Evolutionary conservation across 2,329 filamentous ascomycete genomes (phyloP), one percentile per base, ranked within the genome.

Genomic region (Harringtonia aguacate): DNA sequence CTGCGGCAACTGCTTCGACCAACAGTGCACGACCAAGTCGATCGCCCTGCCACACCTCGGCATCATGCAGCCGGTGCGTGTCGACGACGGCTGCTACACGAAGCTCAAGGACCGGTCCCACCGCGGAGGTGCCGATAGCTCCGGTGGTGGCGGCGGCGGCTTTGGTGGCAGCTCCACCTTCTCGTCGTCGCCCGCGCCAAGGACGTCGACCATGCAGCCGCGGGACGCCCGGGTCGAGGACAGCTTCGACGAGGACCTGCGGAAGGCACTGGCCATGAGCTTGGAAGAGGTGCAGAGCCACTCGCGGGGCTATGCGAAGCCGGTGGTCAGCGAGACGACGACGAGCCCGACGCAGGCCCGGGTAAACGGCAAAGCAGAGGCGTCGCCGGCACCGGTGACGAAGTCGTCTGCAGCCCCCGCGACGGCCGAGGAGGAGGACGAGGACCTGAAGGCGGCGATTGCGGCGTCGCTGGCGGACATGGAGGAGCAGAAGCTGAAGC

Each of bases 1-100:
- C 62, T 98, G 92, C 58, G 92, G 92, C 41, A 95, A 92, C 63
- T 92, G 94, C 56, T 98, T 98, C 61, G 94, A 95, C 59, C 87
- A 90, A 51, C 82, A 92, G 55, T 98, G 92, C 59, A 97, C 90
- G 14, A 82, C 79, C 68, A 97, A 97, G 67, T 79, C 75, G 20
- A 74, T 95, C 34, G 83, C 92, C 6, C 69, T 98, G 15, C 90
- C 92, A 14, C 92, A 97, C 59, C 75, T 98, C 14, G 92, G 92
- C 48, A 97, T 98, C 51, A 68, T 88, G 58, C 83, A 94, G 50
- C 77, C 92, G 3, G 92, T 97, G 4, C 79, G 92, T 52, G 92
- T 98, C 18, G 92, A 97, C 56, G 92, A 98, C 61, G 92, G 92
- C 28, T 98, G 92, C 62, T 88, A 95, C 58, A 78, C 82, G 30